These are phyloP conservation scores for Gonapodya prolifera DNA, from an alignment of 192 early-diverging fungal species.

Conservation along the genomic window DNA sequence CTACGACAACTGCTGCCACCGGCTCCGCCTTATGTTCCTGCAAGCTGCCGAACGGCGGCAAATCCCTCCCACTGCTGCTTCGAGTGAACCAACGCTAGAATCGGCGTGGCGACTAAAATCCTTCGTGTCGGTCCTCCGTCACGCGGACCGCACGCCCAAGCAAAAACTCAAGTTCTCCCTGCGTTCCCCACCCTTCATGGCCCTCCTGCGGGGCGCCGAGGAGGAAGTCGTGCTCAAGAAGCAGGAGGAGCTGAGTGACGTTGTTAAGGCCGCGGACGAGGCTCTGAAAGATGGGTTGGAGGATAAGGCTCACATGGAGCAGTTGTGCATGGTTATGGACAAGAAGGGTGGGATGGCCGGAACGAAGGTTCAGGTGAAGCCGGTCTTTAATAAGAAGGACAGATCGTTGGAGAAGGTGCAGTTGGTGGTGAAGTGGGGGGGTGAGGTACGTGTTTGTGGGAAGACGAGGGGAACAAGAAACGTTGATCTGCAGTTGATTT, in stretches of 20 bases:
- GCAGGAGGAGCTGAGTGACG: conserved; percentile 48
- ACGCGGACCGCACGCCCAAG: conserved; percentile 94
- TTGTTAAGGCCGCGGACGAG: conserved; percentile 45
- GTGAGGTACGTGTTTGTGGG: conserved; percentile 34
- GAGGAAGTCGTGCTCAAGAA: conserved; percentile 76
- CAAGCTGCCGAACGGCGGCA: conserved; percentile 32
- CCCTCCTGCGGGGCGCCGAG: conserved; percentile 48
- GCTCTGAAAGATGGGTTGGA: conserved; percentile 39
- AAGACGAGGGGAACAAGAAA: background rate
- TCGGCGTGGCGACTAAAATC: conserved; percentile 75
- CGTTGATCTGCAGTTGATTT: background rate
- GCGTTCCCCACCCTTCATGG: conserved; percentile 50
- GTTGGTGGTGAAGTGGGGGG: conserved; percentile 95
- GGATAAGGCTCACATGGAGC: conserved; percentile 41
- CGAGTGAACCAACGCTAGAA: background rate
- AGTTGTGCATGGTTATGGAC: conserved; percentile 61
- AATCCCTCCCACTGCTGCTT: background rate
- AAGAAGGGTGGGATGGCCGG: conserved; percentile 70
- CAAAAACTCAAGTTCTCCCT: conserved; percentile 91
- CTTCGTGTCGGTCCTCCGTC: conserved; percentile 83
- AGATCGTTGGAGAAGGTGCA: conserved; percentile 55
- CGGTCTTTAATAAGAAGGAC: conserved; percentile 46
- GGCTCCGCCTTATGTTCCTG: conserved; percentile 66
- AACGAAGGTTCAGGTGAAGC: conserved; percentile 87
- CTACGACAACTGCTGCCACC: conserved; percentile 69